Conservation (phyloP, 208 protist species). For the Trypanosoma mega region DNA sequence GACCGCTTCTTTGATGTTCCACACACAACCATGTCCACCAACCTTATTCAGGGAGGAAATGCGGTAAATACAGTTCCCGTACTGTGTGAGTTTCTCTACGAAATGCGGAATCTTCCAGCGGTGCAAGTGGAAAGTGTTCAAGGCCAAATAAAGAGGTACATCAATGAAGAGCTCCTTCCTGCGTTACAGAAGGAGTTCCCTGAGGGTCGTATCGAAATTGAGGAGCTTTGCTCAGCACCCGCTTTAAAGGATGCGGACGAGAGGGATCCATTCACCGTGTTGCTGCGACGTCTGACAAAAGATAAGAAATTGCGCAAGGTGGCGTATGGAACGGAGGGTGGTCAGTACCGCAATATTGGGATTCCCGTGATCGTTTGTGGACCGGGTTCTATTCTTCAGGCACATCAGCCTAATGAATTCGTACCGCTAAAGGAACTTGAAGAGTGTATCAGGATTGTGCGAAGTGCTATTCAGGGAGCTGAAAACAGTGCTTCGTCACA, state of each 20-base stretch:
- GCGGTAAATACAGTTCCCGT: slow-evolving; percentile 50
- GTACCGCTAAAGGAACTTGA: slow-evolving; percentile 53
- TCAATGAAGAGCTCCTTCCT: slow-evolving; percentile 36
- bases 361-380: slow-evolving; percentile 61
- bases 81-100: slow-evolving; percentile 42
- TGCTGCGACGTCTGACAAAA: slow-evolving; percentile 37
- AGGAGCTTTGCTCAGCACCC: neutral
- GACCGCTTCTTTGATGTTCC: slow-evolving; percentile 27
- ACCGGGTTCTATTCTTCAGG: slow-evolving; percentile 57
- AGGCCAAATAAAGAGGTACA: slow-evolving; percentile 30
- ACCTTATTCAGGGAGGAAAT: slow-evolving; percentile 52
- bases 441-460: slow-evolving; percentile 39
- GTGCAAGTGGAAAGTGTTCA: slow-evolving; percentile 35
- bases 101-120: slow-evolving; percentile 40
- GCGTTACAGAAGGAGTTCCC: slow-evolving; percentile 37
- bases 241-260: slow-evolving; percentile 24
- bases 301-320: slow-evolving; percentile 46
- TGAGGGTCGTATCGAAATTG: slow-evolving; percentile 17
- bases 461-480: slow-evolving; percentile 31
- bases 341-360: slow-evolving; percentile 47
- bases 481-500: slow-evolving; percentile 22
- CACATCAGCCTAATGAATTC: slow-evolving; percentile 71
- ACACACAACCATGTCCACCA: slow-evolving; percentile 43
- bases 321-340: slow-evolving; percentile 59
- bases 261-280: slow-evolving; percentile 37